Percentiles rank a stretch among this genome's conserved stretches.
These are phyloP conservation scores for Dactylis glomerata DNA, from an alignment of 176 grass and related monocot species.

Conservation along the genomic window DNA sequence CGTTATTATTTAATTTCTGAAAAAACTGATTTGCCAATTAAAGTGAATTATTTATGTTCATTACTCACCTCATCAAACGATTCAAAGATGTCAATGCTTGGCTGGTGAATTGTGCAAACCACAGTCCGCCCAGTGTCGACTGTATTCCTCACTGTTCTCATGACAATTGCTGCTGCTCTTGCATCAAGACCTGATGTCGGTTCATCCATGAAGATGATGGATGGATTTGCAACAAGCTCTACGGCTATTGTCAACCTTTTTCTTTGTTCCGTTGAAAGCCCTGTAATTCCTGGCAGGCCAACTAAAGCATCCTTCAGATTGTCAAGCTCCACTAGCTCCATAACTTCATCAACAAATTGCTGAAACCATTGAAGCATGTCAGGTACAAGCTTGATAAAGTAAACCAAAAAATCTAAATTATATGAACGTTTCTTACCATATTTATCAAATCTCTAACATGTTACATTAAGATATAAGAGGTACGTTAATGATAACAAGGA, in stretches of 20 bases:
- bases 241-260: conserved; percentile 97
- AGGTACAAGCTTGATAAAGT: background rate
- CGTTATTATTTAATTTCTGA: background rate
- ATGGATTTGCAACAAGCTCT: conserved; percentile 95
- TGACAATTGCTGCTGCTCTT: conserved; percentile 96
- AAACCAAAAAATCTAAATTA: background rate
- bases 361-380: conserved; percentile 34
- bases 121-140: conserved; percentile 96
- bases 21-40: background rate
- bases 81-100: conserved; percentile 99
- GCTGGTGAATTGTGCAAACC: conserved; percentile 98
- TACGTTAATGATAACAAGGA: background rate
- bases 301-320: conserved; percentile 87
- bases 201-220: conserved; percentile 99
- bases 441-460: conserved; percentile 1
- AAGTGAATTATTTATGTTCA: background rate
- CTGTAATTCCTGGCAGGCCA: conserved; percentile 88
- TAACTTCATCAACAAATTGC: conserved; percentile 99
- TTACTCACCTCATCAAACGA: conserved; percentile 85
- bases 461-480: background rate
- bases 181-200: conserved; percentile 99
- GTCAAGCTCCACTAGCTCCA: conserved; percentile 85
- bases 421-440: background rate
- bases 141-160: conserved; percentile 99
- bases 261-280: conserved; percentile 91